phyloP scores from a whole-genome alignment of 495 filamentous ascomycete species.

The Sphaerosporella brunnea region DNA sequence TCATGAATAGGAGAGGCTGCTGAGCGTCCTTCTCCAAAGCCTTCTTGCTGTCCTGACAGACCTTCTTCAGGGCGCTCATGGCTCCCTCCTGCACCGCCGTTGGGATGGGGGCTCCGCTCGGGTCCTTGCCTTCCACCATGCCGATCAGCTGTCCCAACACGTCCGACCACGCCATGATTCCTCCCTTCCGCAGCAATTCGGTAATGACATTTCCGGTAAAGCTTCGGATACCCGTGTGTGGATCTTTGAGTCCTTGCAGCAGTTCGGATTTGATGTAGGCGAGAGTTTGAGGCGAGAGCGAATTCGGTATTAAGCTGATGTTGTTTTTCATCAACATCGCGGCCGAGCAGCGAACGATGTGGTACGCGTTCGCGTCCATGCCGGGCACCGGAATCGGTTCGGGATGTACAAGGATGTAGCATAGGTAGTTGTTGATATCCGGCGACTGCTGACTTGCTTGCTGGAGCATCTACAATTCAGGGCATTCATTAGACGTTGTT shows the following conservation, averaged over 20 bases:
- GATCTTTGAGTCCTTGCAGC: conserved; percentile 61
- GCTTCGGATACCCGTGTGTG: conserved; percentile 62
- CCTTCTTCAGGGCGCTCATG: conserved; percentile 80
- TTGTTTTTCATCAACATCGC: conserved; percentile 92
- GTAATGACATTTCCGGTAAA: conserved; percentile 88
- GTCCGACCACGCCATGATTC: conserved; percentile 80
- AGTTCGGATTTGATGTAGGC: conserved; percentile 61
- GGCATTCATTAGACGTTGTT: too few species aligned
- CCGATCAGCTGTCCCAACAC: conserved; percentile 62
- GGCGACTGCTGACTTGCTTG: conserved; percentile 69
- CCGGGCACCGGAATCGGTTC: conserved; percentile 35
- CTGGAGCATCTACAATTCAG: conserved; percentile 75
- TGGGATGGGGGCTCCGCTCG: conserved; percentile 34
- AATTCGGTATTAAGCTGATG: conserved; percentile 50
- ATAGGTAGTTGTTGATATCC: conserved; percentile 92
- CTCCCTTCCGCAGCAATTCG: conserved; percentile 72
- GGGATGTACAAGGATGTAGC: conserved; percentile 65
- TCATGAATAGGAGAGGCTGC: conserved; percentile 68
- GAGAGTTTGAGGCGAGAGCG: conserved; percentile 50
- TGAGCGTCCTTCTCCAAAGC: conserved; percentile 67
- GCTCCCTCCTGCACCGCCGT: conserved; percentile 56
- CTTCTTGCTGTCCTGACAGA: conserved; percentile 90
- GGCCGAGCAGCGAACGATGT: conserved; percentile 64
- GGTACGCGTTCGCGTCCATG: conserved; percentile 43
- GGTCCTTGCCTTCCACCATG: conserved; percentile 50